These are phyloP conservation scores for Silene coronaria DNA, from an alignment of 179 eudicot genomes.

Conservation along the genomic window DNA sequence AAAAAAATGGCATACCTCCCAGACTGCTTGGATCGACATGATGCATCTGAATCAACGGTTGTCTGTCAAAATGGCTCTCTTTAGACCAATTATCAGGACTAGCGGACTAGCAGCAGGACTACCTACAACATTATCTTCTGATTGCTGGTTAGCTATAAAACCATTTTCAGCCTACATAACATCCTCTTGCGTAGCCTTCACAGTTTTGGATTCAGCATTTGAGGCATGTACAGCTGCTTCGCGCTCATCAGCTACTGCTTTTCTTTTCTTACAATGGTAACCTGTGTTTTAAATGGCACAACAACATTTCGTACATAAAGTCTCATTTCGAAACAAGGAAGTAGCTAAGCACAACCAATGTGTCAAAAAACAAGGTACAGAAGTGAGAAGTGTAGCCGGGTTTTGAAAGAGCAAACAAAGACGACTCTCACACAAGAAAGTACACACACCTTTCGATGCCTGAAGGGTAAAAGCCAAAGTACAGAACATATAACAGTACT, in stretches of 20 bases:
- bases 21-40: slow-evolving; percentile 48
- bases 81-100: slow-evolving; percentile 38
- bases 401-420: too few relatives aligned
- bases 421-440: too few relatives aligned
- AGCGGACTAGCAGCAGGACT: slow-evolving; percentile 51
- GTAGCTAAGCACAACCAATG: not conserved
- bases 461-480: too few relatives aligned
- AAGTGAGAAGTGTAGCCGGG: too few relatives aligned
- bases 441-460: too few relatives aligned
- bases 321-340: slow-evolving; percentile 56
- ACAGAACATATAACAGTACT: too few relatives aligned
- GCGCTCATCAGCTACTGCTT: slow-evolving; percentile 24
- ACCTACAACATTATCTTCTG: slow-evolving; percentile 22
- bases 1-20: slow-evolving; percentile 41
- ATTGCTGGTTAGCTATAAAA: slow-evolving; percentile 21
- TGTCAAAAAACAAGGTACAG: too few relatives aligned
- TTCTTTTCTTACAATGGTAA: slow-evolving; percentile 32
- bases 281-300: slow-evolving; percentile 40
- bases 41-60: slow-evolving; percentile 37
- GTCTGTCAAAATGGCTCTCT: slow-evolving; percentile 32
- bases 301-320: slow-evolving; percentile 67
- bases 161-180: slow-evolving; percentile 34
- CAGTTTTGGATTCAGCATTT: slow-evolving; percentile 27
- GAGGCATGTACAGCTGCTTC: slow-evolving; percentile 23
- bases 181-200: slow-evolving; percentile 20